Conservation (phyloP, 331 rosid genomes). For the Telfairia occidentalis region DNA sequence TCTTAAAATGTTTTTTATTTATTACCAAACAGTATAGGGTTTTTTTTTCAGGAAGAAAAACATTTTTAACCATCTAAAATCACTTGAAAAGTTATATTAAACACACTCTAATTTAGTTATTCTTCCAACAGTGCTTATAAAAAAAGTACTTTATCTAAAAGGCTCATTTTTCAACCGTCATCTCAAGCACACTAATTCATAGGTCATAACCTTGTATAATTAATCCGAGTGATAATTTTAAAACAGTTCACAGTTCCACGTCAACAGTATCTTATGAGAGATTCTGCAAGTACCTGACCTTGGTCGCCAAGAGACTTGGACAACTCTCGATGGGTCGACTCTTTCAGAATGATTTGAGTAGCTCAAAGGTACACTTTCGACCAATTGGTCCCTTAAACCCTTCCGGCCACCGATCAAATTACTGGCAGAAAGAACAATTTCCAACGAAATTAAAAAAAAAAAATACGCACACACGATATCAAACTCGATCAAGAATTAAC, state of each 20-base stretch:
- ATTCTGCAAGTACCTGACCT: constrained; percentile 64
- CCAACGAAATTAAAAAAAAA: not conserved
- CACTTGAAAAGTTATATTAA: no score
- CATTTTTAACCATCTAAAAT: no score
- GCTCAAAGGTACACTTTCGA: constrained; percentile 7
- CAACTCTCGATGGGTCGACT: constrained; percentile 62
- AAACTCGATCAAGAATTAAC: not conserved
- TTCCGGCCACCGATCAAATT: constrained; percentile 36
- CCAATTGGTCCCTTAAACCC: constrained; percentile 20
- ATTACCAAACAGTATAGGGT: no score
- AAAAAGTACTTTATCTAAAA: no score
- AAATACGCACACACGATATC: not conserved
- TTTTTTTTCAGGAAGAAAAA: no score
- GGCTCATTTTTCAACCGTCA: no score
- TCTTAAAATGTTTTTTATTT: no score
- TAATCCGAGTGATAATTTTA: not conserved
- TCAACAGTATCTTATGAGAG: not conserved
- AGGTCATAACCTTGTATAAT: not conserved
- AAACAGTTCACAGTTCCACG: not conserved
- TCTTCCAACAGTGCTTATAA: no score
- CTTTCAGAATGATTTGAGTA: constrained; percentile 17
- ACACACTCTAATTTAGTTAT: no score
- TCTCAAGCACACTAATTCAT: not conserved
- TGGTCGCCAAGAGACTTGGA: constrained; percentile 88
- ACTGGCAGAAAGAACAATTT: not conserved